Conservation (phyloP, 371 early-diverging fungal species). For the Syncephalastrum racemosum region DNA sequence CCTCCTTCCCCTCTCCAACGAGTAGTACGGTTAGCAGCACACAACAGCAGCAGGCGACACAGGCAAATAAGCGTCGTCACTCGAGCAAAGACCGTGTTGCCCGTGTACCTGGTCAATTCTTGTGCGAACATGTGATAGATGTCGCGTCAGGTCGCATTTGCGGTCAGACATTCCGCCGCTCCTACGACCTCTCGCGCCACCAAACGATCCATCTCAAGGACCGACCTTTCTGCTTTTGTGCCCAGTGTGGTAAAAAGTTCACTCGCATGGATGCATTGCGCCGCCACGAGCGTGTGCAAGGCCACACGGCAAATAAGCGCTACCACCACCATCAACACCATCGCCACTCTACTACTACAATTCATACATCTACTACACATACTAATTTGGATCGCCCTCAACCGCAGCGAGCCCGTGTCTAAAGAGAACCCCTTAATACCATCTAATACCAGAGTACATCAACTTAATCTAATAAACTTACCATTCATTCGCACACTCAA, state of each 20-base stretch:
- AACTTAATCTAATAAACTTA: too few species aligned
- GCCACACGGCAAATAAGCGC: slow-evolving; percentile 19
- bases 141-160: slow-evolving; percentile 20
- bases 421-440: too few species aligned
- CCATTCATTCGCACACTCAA: too few species aligned
- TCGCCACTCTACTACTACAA: not conserved
- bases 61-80: slow-evolving; percentile 4
- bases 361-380: too few species aligned
- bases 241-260: slow-evolving; percentile 34
- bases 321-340: slow-evolving; percentile 4
- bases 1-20: not conserved
- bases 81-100: slow-evolving; percentile 1
- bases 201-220: slow-evolving; percentile 37
- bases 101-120: slow-evolving; percentile 10
- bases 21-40: slow-evolving; percentile 1
- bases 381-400: too few species aligned
- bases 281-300: slow-evolving; percentile 39
- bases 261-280: slow-evolving; percentile 40
- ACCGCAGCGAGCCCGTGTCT: too few species aligned
- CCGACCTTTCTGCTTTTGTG: slow-evolving; percentile 31
- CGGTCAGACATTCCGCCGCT: slow-evolving; percentile 31
- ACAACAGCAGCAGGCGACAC: too few species aligned
- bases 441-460: too few species aligned
- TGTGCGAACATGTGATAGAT: slow-evolving; percentile 27
- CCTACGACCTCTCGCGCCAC: slow-evolving; percentile 34